Percentiles rank a stretch among this genome's conserved stretches.
Conservation (phyloP, 345 rosid genomes). For the Sonneratia alba region DNA sequence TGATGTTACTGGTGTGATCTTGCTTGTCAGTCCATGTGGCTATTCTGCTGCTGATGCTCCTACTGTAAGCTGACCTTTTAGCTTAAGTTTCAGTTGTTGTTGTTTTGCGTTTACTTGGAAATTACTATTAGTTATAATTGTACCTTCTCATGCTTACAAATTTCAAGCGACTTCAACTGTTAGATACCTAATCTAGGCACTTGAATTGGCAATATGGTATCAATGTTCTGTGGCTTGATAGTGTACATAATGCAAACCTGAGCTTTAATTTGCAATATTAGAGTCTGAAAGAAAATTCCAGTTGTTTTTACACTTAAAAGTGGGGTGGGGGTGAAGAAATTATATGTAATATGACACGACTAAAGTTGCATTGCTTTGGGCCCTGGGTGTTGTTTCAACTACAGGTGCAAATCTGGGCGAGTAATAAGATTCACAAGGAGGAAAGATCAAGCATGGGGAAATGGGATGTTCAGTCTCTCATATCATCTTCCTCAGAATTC, state of each 20-base stretch:
- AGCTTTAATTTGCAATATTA: background rate
- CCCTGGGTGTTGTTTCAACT: conserved; percentile 10
- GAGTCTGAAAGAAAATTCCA: background rate
- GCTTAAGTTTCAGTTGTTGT: background rate
- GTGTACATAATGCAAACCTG: background rate
- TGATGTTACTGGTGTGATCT: conserved; percentile 69
- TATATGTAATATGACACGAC: background rate
- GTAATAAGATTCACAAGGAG: conserved; percentile 74
- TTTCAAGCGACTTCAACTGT: background rate
- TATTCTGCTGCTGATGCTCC: conserved; percentile 81
- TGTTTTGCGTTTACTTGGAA: background rate
- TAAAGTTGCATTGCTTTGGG: conserved; percentile 1
- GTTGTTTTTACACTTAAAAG: background rate
- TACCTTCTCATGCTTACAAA: background rate
- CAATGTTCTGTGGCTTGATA: background rate
- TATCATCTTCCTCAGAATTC: conserved; percentile 55
- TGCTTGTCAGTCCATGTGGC: conserved; percentile 91
- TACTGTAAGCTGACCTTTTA: conserved; percentile 33
- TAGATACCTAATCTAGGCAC: background rate
- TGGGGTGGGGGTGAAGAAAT: background rate
- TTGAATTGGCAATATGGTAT: background rate
- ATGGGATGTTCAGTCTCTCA: conserved; percentile 81
- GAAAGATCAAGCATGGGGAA: conserved; percentile 79
- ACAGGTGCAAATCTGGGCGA: conserved; percentile 95
- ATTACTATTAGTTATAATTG: background rate